Percentiles rank a stretch among this genome's conserved stretches.
These are phyloP conservation scores for Effrenium voratum DNA, from an alignment of 73 alveolate genomes.

Conservation along the genomic window DNA sequence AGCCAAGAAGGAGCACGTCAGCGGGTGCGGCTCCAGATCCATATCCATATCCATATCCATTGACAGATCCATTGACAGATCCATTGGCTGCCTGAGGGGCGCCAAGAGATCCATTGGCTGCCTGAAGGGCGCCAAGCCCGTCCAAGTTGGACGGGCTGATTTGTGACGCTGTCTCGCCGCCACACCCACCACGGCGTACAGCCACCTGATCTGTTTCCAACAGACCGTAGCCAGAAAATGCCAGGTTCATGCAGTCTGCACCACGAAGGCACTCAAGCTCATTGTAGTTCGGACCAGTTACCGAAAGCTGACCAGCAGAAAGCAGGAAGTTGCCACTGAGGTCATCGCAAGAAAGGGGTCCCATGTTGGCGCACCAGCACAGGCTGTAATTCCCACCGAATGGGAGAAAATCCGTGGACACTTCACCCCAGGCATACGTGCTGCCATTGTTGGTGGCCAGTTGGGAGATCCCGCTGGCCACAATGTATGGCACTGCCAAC, in stretches of 20 bases:
- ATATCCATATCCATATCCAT: too few species aligned
- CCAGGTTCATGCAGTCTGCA: constrained; percentile 34
- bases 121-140: constrained; percentile 19
- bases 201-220: neutral
- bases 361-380: constrained; percentile 90
- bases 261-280: constrained; percentile 72
- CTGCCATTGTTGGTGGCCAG: constrained; percentile 13
- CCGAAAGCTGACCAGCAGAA: constrained; percentile 36
- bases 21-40: too few species aligned
- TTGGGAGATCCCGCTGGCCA: constrained; percentile 21
- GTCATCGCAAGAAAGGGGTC: constrained; percentile 20
- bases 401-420: neutral
- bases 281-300: constrained; percentile 19
- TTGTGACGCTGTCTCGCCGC: neutral
- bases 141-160: neutral
- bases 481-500: constrained; percentile 37
- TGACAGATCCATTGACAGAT: too few species aligned
- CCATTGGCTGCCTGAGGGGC: neutral
- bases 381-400: constrained; percentile 39
- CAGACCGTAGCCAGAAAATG: constrained; percentile 5
- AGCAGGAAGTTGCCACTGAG: constrained; percentile 29
- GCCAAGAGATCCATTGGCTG: too few species aligned
- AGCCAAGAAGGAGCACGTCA: constrained; percentile 36
- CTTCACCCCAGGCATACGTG: constrained; percentile 24
- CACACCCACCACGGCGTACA: constrained; percentile 29